These are phyloP conservation scores for Curvularia spicifera DNA, from an alignment of 2,329 filamentous ascomycete species.

Conservation along the genomic window DNA sequence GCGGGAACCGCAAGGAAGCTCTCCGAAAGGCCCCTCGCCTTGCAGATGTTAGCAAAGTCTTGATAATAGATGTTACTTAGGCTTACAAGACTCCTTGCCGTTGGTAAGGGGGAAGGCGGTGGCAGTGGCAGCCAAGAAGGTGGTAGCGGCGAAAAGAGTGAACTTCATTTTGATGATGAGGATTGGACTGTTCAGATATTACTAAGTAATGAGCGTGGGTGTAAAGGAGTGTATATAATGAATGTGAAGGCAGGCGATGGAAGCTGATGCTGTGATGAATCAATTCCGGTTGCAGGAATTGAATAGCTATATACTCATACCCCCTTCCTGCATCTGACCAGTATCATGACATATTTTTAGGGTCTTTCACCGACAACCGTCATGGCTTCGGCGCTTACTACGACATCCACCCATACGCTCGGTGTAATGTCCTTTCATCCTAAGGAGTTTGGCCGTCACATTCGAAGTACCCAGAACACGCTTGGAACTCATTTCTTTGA, in stretches of 20 bases:
- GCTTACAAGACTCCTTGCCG: not conserved
- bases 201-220: not conserved
- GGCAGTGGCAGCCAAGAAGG: conserved; percentile 3
- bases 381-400: not conserved
- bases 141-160: not conserved
- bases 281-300: not conserved
- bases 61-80: not conserved
- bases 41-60: not conserved
- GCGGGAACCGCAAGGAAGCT: conserved; percentile 2
- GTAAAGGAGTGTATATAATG: conserved; percentile 1
- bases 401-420: not conserved
- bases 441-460: not conserved
- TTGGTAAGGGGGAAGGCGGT: not conserved
- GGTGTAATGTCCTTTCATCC: not conserved
- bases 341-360: not conserved
- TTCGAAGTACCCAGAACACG: not conserved
- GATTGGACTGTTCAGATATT: not conserved
- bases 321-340: not conserved
- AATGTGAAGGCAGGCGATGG: not conserved
- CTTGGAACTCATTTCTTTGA: not conserved
- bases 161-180: conserved; percentile 2
- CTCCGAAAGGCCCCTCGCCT: not conserved
- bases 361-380: not conserved
- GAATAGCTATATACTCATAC: conserved; percentile 1
- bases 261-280: not conserved